Base-by-base conservation (phyloP, 805 yeast genomes). In the Yarrowia sp. region DNA sequence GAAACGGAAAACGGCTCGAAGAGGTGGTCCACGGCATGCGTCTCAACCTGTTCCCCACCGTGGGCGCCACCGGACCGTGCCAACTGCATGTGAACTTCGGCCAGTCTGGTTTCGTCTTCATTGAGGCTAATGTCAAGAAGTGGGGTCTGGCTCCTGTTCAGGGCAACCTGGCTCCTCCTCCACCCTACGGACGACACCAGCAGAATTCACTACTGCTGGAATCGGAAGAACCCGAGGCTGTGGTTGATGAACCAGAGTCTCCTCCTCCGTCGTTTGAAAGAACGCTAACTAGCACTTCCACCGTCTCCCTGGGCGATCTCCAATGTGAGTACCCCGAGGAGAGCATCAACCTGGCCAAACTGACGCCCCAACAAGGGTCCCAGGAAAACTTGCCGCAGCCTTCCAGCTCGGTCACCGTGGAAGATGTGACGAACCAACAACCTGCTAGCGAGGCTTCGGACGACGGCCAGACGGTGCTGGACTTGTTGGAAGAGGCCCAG, bases 141-240 rank as follows among this genome's bases (percentile, higher is more conserved):
- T 92, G 97, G 97, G 96, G 97, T 6, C 87, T 88, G 71, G 97
- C 96, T n/a, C 93, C 95, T 2, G 81, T 88, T 43, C 89, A 87
- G 69, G 99, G 98, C 1, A 83, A 82, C 57, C 88, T 92, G 66
- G 88, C 96, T 3, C 96, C 98, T 5, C 97, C 98, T 2, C 99
- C 99, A 1, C 87, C 95, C 9, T 93, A 93, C 76, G 89, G 90
- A 57, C 84, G 86, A 65, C 92, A 86, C 71, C 85, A 84, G 50
- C 86, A 86, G 53, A 97, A 92, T 73, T 85, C 92, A 4, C 75
- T 93, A 64, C 76, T 93, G 10, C 33, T 58, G 33, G 64, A 58
- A 35, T 43, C 50, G 3, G 51, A 44, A 13, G 64, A 58, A 18
- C 51, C 64, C 22, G 51, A 58, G 39, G 41, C 51, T 2, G 42